Percentiles rank a stretch among this genome's conserved stretches.
Evolutionary conservation across 2,329 filamentous ascomycete species (phyloP).

Genomic region (Juglanconis juglandina): DNA sequence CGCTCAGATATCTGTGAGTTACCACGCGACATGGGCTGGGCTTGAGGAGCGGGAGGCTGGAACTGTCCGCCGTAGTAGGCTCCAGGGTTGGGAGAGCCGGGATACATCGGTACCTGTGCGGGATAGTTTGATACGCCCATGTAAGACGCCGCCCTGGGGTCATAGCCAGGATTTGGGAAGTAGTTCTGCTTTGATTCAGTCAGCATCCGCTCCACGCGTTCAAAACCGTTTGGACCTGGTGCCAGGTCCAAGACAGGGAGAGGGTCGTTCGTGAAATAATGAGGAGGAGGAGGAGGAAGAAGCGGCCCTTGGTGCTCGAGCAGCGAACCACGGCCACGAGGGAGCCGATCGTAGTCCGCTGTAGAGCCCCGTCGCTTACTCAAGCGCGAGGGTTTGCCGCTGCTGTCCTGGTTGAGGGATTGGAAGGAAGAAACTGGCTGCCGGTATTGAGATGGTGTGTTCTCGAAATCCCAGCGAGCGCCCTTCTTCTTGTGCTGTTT

Average conservation of each 20-base stretch:
- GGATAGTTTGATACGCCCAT: conserved; percentile 13
- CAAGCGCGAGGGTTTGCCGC: conserved; percentile 38
- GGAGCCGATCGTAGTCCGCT: conserved; percentile 20
- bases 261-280: conserved; percentile 17
- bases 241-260: conserved; percentile 50
- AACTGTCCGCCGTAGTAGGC: conserved; percentile 45
- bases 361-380: conserved; percentile 42
- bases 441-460: conserved; percentile 36
- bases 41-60: conserved; percentile 34
- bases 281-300: conserved; percentile 25
- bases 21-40: conserved; percentile 78
- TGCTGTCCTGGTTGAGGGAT: conserved; percentile 29
- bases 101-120: conserved; percentile 20
- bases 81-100: conserved; percentile 45
- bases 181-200: conserved; percentile 66
- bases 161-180: conserved; percentile 43
- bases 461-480: conserved; percentile 45
- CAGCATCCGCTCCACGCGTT: conserved; percentile 73
- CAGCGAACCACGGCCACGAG: conserved; percentile 4
- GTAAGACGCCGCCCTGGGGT: conserved; percentile 41
- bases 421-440: conserved; percentile 36
- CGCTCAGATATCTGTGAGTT: conserved; percentile 75
- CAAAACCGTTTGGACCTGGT: conserved; percentile 64
- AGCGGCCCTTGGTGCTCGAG: conserved; percentile 21
- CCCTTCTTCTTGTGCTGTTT: conserved; percentile 42